A percentile compares a stretch with the other conserved stretches of the same genome.
These are phyloP conservation scores for Fusarium dlaminii DNA, from an alignment of 2,329 filamentous ascomycete genomes.

Conservation along the genomic window DNA sequence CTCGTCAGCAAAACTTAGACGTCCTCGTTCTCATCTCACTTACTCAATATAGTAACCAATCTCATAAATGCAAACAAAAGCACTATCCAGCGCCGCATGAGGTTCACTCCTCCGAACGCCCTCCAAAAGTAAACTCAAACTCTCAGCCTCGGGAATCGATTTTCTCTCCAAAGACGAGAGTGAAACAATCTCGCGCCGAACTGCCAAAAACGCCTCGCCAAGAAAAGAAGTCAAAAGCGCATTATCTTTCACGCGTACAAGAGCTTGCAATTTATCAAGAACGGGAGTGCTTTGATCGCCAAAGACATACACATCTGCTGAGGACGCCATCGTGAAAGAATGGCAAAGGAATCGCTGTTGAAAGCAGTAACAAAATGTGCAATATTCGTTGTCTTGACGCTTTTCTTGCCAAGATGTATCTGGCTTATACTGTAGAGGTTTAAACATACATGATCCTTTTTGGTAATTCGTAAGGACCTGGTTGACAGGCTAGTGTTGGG, in stretches of 20 bases:
- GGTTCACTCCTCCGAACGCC: neutral
- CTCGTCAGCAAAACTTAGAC: accelerated
- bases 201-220: neutral
- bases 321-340: neutral
- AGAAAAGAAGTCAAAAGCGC: neutral
- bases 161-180: neutral
- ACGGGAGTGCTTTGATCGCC: neutral
- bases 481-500: neutral
- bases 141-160: neutral
- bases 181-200: neutral
- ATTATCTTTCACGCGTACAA: neutral
- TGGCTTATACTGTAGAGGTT: neutral
- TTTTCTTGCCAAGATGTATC: neutral
- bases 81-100: neutral
- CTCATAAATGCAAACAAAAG: neutral
- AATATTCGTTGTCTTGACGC: neutral
- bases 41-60: neutral
- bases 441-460: neutral
- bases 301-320: neutral
- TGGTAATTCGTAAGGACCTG: neutral
- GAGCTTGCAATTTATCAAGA: neutral
- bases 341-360: neutral
- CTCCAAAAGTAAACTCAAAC: neutral
- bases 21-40: accelerated
- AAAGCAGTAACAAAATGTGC: neutral